A percentile compares a stretch with the other conserved stretches of the same genome.
Evolutionary conservation across 257 asterid genomes (phyloP).

Genomic region (Plantago elongata): DNA sequence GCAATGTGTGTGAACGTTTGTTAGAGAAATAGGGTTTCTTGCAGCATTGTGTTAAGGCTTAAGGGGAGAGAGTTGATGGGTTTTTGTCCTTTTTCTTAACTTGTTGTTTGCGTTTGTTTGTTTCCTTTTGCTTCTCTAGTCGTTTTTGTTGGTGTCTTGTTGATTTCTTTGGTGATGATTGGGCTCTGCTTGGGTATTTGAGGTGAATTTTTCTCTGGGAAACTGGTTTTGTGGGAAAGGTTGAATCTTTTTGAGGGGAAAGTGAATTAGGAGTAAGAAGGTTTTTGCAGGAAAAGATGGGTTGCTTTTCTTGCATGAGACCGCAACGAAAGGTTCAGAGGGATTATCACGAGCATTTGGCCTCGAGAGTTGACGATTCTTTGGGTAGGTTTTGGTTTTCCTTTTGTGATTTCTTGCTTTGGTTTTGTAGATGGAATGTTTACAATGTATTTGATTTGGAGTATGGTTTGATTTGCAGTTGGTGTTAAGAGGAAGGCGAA

Average conservation of each 20-base stretch:
- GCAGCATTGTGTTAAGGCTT: no score
- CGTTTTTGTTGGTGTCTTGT: background rate
- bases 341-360: conserved; percentile 50
- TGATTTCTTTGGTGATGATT: conserved; percentile 10
- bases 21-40: background rate
- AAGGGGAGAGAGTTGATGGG: no score
- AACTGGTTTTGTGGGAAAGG: conserved; percentile 18
- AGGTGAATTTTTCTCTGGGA: conserved; percentile 19
- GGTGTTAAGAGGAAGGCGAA: conserved; percentile 31
- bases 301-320: conserved; percentile 70
- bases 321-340: conserved; percentile 48
- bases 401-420: conserved; percentile 1
- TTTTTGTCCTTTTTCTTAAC: no score
- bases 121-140: conserved; percentile 3
- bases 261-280: background rate
- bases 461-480: conserved; percentile 29
- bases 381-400: conserved; percentile 31
- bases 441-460: conserved; percentile 11
- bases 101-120: conserved; percentile 1
- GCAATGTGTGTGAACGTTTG: conserved; percentile 10
- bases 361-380: conserved; percentile 38
- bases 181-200: conserved; percentile 19
- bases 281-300: conserved; percentile 34
- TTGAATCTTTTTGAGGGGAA: background rate
- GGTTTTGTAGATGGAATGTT: background rate